These are phyloP conservation scores for Cytospora leucostoma DNA, from an alignment of 2,329 filamentous ascomycete species.

Conservation along the genomic window DNA sequence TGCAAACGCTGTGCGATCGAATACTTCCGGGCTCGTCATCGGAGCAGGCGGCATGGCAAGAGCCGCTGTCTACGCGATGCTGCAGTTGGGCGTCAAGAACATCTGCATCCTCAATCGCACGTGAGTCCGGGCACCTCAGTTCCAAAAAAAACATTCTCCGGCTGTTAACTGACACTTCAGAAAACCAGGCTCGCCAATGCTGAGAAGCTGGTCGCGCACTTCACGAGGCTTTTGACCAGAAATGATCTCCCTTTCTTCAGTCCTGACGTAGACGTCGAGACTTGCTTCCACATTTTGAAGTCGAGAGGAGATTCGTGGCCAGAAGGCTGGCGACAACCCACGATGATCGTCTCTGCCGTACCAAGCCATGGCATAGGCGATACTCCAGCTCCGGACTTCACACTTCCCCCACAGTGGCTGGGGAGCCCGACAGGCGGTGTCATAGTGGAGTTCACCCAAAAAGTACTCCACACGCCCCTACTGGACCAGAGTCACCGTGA, in stretches of 20 bases:
- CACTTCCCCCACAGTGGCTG: constrained; percentile 69
- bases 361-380: constrained; percentile 68
- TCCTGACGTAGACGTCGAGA: constrained; percentile 43
- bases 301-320: constrained; percentile 67
- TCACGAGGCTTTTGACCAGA: constrained; percentile 56
- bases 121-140: constrained; percentile 14
- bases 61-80: constrained; percentile 75
- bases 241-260: constrained; percentile 47
- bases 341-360: constrained; percentile 76
- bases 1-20: constrained; percentile 63
- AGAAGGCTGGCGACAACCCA: constrained; percentile 61
- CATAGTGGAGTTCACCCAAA: constrained; percentile 74
- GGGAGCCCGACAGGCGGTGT: constrained; percentile 73
- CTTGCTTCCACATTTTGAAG: constrained; percentile 59
- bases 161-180: constrained; percentile 3
- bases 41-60: constrained; percentile 76
- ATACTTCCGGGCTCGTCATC: constrained; percentile 59
- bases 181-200: constrained; percentile 53
- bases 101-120: constrained; percentile 77
- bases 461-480: constrained; percentile 70
- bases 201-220: constrained; percentile 67
- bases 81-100: constrained; percentile 74
- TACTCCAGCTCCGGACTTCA: constrained; percentile 67
- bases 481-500: constrained; percentile 65
- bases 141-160: background rate